Conservation (phyloP, 768 basidiomycete genomes). For the Pisolithus sp. region DNA sequence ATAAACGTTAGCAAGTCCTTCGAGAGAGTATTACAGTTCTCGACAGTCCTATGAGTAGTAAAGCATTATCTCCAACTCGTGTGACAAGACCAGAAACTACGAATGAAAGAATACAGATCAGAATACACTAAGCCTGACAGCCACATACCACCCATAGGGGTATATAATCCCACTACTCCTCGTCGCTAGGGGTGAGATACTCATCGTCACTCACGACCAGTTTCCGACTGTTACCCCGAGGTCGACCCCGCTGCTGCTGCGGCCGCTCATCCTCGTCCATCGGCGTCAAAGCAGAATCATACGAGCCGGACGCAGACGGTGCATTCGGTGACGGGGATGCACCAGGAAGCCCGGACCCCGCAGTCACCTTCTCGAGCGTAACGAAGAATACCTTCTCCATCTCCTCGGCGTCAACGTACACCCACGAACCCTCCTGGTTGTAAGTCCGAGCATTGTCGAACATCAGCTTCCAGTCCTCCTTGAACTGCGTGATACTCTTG, state of each 20-base stretch:
- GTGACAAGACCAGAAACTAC: not conserved
- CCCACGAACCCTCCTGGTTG: slow-evolving; percentile 94
- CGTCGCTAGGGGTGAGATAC: slow-evolving; percentile 71
- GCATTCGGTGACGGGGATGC: slow-evolving; percentile 39
- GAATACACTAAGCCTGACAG: not conserved
- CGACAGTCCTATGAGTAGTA: not conserved
- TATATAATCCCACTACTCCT: slow-evolving; percentile 41
- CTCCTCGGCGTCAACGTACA: slow-evolving; percentile 89
- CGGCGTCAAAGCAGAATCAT: slow-evolving; percentile 66
- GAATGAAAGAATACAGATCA: not conserved
- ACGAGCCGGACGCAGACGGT: slow-evolving; percentile 38
- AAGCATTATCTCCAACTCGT: too few species aligned
- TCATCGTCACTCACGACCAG: slow-evolving; percentile 68
- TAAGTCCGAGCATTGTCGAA: slow-evolving; percentile 91
- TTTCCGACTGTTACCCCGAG: slow-evolving; percentile 57
- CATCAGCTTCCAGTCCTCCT: slow-evolving; percentile 83
- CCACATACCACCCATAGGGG: too few species aligned
- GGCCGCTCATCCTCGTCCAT: slow-evolving; percentile 78
- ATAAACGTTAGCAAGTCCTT: not conserved
- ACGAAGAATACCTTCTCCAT: slow-evolving; percentile 86
- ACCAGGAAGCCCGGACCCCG: slow-evolving; percentile 69
- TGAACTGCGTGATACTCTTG: slow-evolving; percentile 66
- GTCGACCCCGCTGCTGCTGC: slow-evolving; percentile 38
- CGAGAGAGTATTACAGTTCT: not conserved
- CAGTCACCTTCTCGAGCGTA: slow-evolving; percentile 57